phyloP scores from a whole-genome alignment of 306 rosid species.

The Malus sieversii region DNA sequence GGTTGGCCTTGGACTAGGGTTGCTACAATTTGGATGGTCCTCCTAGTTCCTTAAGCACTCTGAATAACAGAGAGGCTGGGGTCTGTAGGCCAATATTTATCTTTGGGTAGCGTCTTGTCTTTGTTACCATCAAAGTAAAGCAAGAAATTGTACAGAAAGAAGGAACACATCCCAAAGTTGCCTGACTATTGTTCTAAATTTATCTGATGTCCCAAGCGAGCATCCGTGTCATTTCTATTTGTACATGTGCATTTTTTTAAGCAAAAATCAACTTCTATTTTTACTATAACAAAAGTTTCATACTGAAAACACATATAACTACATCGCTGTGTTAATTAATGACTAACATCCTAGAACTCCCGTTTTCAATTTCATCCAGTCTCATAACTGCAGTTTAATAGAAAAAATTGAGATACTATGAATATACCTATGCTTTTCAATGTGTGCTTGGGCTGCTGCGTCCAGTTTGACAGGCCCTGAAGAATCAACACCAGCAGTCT shows the following conservation, averaged over 20 bases:
- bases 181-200: background rate
- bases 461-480: slow-evolving; percentile 63
- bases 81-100: background rate
- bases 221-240: background rate
- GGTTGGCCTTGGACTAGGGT: background rate
- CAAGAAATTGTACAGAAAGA: background rate
- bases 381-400: background rate
- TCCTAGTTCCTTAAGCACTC: background rate
- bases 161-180: background rate
- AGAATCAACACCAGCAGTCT: slow-evolving; percentile 34
- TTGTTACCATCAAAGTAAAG: background rate
- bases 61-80: background rate
- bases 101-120: background rate
- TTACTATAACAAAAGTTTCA: background rate
- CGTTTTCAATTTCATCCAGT: background rate
- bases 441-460: slow-evolving; percentile 57
- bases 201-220: background rate
- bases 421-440: slow-evolving; percentile 78
- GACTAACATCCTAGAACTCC: background rate
- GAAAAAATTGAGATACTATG: background rate
- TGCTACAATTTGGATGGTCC: background rate
- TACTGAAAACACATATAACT: background rate
- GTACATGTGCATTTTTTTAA: background rate
- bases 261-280: background rate
- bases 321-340: no score